Evolutionary conservation across 192 early-diverging fungal genomes (phyloP).

Genomic region (Backusella morwellensis): DNA sequence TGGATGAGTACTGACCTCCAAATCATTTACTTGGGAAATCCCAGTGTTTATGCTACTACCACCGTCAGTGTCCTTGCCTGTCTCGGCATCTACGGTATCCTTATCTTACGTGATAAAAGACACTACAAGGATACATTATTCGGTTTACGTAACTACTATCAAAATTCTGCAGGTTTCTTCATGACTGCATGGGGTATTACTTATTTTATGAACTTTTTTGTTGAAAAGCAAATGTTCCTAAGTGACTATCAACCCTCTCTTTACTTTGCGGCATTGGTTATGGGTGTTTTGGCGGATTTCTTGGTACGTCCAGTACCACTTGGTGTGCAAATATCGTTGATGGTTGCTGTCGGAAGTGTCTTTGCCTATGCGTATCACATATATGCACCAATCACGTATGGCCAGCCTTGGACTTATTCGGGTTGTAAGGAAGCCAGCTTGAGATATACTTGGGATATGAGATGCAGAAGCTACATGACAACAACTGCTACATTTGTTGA

Average conservation of each 20-base stretch:
- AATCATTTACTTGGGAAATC: slow-evolving; percentile 94
- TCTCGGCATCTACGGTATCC: slow-evolving; percentile 47
- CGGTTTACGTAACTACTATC: slow-evolving; percentile 40
- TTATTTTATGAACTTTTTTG: slow-evolving; percentile 87
- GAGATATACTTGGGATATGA: slow-evolving; percentile 12
- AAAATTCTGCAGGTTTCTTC: slow-evolving; percentile 63
- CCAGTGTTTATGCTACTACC: slow-evolving; percentile 78
- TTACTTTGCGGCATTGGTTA: slow-evolving; percentile 78
- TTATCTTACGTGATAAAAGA: slow-evolving; percentile 58
- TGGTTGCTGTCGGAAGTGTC: slow-evolving; percentile 40
- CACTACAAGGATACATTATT: slow-evolving; percentile 44
- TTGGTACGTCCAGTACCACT: slow-evolving; percentile 56
- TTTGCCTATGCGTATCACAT: slow-evolving; percentile 56
- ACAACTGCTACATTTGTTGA: neutral
- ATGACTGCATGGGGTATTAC: slow-evolving; percentile 79
- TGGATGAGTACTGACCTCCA: slow-evolving; percentile 66
- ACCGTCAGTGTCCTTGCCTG: slow-evolving; percentile 60
- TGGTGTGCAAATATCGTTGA: slow-evolving; percentile 28
- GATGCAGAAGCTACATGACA: slow-evolving; percentile 8
- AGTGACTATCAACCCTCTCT: slow-evolving; percentile 96
- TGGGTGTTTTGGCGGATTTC: slow-evolving; percentile 75
- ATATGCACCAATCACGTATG: slow-evolving; percentile 88
- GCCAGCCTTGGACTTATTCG: slow-evolving; percentile 65
- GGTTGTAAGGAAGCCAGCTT: slow-evolving; percentile 47
- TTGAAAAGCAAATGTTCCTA: slow-evolving; percentile 87